Conservation (phyloP, 129 eudicot species). For the Scalesia atractyloides region DNA sequence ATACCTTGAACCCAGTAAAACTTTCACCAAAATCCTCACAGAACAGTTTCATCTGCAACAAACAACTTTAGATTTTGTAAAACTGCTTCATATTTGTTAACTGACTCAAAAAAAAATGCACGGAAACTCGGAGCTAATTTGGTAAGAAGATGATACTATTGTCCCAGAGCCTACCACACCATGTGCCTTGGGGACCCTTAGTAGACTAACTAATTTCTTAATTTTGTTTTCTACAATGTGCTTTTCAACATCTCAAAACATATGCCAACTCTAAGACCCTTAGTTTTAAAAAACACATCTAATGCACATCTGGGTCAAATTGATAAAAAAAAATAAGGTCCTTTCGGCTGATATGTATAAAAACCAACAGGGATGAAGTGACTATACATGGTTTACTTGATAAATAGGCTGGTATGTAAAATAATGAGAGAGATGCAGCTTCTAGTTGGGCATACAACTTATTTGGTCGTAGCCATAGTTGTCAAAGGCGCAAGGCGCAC, state of each 20-base stretch:
- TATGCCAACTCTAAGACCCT: not conserved
- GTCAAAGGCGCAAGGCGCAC: no score
- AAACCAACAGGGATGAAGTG: no score
- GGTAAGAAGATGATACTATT: not conserved
- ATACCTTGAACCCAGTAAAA: slow-evolving; percentile 67
- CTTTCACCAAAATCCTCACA: slow-evolving; percentile 80
- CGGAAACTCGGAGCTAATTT: not conserved
- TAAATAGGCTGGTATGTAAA: no score
- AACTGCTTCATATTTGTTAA: not conserved
- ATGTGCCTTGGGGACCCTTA: not conserved
- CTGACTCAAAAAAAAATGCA: not conserved
- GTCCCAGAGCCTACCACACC: not conserved
- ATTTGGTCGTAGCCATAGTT: no score
- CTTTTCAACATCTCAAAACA: not conserved
- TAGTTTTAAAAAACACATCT: not conserved
- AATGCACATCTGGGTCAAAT: no score
- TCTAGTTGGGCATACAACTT: no score
- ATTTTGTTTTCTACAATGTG: not conserved
- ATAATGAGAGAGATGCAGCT: no score
- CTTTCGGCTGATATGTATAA: no score
- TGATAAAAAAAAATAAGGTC: no score
- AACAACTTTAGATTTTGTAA: slow-evolving; percentile 6
- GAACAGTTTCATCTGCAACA: slow-evolving; percentile 65
- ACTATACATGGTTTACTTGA: no score
- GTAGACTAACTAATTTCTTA: not conserved